Evolutionary conservation across 2,329 filamentous ascomycete genomes (phyloP).

Genomic region (Graphilbum fragrans): DNA sequence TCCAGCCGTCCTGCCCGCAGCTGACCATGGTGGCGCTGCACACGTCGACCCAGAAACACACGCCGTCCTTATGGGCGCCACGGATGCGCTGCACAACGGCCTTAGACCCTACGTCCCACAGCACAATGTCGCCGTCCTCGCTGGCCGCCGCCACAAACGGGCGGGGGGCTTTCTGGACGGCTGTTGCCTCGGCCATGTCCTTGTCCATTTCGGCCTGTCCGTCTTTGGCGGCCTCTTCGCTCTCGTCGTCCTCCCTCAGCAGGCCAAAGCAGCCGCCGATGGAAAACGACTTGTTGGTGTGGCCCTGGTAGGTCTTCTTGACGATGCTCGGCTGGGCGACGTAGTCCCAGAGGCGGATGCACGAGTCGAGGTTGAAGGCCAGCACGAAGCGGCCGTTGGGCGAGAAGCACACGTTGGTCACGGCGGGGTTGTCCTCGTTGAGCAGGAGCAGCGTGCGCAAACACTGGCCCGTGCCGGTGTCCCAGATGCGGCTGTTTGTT

Average conservation of each 20-base stretch:
- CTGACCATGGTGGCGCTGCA: constrained; percentile 43
- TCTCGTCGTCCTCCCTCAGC: constrained; percentile 13
- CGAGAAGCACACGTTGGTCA: constrained; percentile 80
- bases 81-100: constrained; percentile 59
- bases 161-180: background rate
- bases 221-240: constrained; percentile 1
- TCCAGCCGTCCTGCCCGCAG: constrained; percentile 40
- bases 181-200: constrained; percentile 7
- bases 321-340: constrained; percentile 62
- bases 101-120: constrained; percentile 88
- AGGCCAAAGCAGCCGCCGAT: constrained; percentile 75
- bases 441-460: constrained; percentile 89
- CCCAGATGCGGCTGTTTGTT: constrained; percentile 66
- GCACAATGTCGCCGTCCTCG: constrained; percentile 72
- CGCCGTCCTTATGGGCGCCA: constrained; percentile 35
- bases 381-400: constrained; percentile 91
- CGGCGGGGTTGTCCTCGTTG: constrained; percentile 88
- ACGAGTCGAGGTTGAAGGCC: constrained; percentile 83
- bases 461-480: constrained; percentile 89
- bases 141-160: constrained; percentile 69
- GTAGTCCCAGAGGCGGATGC: constrained; percentile 90
- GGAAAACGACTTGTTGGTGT: constrained; percentile 72
- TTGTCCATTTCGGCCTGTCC: background rate
- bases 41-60: constrained; percentile 56
- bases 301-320: constrained; percentile 95